These are phyloP conservation scores for Dactylellina cionopaga DNA, from an alignment of 2,329 filamentous ascomycete species.

Conservation along the genomic window DNA sequence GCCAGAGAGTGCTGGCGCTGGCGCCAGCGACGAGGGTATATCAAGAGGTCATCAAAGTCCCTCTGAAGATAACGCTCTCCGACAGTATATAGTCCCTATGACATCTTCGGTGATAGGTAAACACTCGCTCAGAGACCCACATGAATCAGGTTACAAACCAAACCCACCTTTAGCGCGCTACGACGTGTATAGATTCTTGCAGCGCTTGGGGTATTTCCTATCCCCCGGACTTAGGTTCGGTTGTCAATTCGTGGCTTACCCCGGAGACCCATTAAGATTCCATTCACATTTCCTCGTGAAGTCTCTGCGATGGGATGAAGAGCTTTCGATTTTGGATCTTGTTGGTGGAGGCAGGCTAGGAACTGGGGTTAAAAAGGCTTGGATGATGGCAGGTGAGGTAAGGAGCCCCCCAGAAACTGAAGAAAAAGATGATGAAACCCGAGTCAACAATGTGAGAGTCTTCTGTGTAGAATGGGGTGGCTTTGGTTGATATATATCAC, in stretches of 20 bases:
- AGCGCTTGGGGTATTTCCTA: conserved; percentile 82
- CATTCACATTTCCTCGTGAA: conserved; percentile 93
- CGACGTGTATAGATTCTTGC: conserved; percentile 81
- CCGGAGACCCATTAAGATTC: conserved; percentile 91
- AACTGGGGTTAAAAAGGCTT: conserved; percentile 96
- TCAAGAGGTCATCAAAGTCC: conserved; percentile 57
- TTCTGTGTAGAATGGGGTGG: conserved; percentile 95
- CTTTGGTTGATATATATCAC: conserved; percentile 63
- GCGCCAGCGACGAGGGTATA: conserved; percentile 54
- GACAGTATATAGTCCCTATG: conserved; percentile 60
- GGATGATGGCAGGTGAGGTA: conserved; percentile 79
- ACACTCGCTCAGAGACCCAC: conserved; percentile 59
- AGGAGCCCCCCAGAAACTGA: conserved; percentile 20
- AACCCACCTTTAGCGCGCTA: conserved; percentile 65
- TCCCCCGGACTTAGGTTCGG: conserved; percentile 94
- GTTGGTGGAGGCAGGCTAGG: conserved; percentile 87
- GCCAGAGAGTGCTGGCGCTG: conserved; percentile 13
- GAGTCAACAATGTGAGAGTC: conserved; percentile 68
- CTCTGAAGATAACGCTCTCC: conserved; percentile 64
- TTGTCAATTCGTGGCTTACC: conserved; percentile 92
- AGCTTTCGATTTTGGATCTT: conserved; percentile 83
- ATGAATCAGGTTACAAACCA: conserved; percentile 54
- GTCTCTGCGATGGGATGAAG: conserved; percentile 86
- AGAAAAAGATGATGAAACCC: conserved; percentile 53
- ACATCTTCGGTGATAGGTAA: conserved; percentile 63